phyloP scores from a whole-genome alignment of 192 early-diverging fungal species.

The Allomyces macrogynus region DNA sequence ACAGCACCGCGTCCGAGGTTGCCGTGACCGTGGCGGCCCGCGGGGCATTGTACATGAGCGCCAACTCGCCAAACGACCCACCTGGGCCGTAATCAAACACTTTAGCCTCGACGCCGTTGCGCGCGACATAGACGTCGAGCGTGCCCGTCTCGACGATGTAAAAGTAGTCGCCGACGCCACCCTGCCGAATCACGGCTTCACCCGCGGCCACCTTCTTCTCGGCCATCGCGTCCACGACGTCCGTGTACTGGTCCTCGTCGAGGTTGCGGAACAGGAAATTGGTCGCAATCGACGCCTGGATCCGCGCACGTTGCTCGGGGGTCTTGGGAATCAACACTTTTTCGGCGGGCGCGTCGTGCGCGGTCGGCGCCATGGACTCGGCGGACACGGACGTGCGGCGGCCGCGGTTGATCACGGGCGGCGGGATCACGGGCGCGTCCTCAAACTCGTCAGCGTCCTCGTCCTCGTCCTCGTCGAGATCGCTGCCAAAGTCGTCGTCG shows the following conservation, averaged over 20 bases:
- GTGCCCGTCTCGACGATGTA: slow-evolving; percentile 91
- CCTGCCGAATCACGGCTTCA: slow-evolving; percentile 75
- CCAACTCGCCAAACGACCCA: slow-evolving; percentile 93
- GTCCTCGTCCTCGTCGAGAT: slow-evolving; percentile 34
- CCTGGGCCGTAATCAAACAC: slow-evolving; percentile 61
- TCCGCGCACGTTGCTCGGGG: slow-evolving; percentile 60
- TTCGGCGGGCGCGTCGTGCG: slow-evolving; percentile 49
- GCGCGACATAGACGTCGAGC: slow-evolving; percentile 73
- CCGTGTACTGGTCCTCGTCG: slow-evolving; percentile 86
- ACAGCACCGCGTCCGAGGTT: slow-evolving; percentile 64
- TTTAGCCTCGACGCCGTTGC: slow-evolving; percentile 34
- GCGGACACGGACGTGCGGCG: slow-evolving; percentile 87
- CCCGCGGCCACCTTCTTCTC: slow-evolving; percentile 55
- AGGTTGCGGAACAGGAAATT: slow-evolving; percentile 88
- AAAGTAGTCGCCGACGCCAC: slow-evolving; percentile 90
- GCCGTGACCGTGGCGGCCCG: slow-evolving; percentile 87
- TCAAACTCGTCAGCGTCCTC: slow-evolving; percentile 41
- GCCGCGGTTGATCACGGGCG: slow-evolving; percentile 56
- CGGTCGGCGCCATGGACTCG: slow-evolving; percentile 84
- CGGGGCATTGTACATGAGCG: slow-evolving; percentile 98
- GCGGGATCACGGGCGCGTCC: slow-evolving; percentile 31
- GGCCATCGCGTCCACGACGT: slow-evolving; percentile 89
- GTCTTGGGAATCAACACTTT: slow-evolving; percentile 79
- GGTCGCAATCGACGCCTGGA: slow-evolving; percentile 53
- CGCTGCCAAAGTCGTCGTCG: slow-evolving; percentile 3